A percentile compares a stretch with the other conserved stretches of the same genome.
Conservation (phyloP, 192 early-diverging fungal species). For the Dispira simplex region DNA sequence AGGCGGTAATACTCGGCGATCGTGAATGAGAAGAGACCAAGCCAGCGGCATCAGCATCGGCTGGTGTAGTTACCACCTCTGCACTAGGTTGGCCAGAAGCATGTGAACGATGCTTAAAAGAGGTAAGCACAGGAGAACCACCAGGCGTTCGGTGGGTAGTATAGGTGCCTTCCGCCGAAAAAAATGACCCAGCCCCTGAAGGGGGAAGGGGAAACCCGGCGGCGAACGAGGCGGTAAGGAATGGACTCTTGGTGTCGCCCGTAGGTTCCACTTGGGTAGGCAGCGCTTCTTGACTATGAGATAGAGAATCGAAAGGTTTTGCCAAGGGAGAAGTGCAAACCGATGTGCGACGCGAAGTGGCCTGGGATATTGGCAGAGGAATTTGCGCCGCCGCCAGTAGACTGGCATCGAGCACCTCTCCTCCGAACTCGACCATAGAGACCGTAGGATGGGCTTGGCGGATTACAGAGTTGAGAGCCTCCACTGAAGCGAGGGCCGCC, state of each 20-base stretch:
- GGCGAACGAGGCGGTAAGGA: background rate
- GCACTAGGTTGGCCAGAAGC: background rate
- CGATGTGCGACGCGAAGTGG: too few species aligned
- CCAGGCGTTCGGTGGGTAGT: background rate
- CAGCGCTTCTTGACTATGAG: background rate
- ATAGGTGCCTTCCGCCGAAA: background rate
- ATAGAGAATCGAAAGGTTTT: background rate
- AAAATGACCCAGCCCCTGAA: background rate
- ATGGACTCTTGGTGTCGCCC: background rate
- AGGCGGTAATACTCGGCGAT: background rate
- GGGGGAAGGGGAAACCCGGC: background rate
- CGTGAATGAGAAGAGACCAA: background rate
- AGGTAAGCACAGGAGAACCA: background rate
- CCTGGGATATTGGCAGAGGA: background rate
- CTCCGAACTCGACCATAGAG: background rate
- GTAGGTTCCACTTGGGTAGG: background rate
- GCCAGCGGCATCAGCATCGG: background rate
- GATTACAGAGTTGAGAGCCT: background rate
- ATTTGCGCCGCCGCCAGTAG: background rate
- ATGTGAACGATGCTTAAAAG: background rate
- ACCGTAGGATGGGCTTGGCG: background rate
- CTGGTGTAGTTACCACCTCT: background rate
- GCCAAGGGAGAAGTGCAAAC: background rate
- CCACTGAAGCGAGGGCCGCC: conserved; percentile 4
- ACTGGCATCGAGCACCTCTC: too few species aligned